Conservation (phyloP, 305 asterid genomes). For the Solanum hybrid region DNA sequence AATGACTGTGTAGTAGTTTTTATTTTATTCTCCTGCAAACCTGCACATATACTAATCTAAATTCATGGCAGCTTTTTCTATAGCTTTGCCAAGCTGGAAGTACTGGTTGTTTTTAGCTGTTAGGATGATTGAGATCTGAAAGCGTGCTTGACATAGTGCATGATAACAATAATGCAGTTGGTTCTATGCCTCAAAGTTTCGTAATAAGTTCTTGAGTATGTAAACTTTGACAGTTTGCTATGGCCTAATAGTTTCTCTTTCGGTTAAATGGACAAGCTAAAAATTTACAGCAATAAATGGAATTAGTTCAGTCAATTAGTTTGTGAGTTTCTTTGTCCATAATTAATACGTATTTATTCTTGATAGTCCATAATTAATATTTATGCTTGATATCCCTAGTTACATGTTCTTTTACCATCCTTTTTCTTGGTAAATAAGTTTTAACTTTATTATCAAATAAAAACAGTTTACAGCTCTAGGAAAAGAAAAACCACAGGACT, state of each 20-base stretch:
- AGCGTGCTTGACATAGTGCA: background rate
- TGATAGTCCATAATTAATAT: background rate
- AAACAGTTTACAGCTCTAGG: background rate
- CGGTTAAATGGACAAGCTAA: background rate
- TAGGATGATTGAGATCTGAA: background rate
- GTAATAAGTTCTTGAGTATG: background rate
- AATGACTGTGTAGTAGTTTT: background rate
- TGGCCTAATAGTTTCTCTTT: background rate
- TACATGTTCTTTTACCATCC: background rate
- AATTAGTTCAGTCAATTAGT: background rate
- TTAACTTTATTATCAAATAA: background rate
- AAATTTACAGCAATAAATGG: background rate
- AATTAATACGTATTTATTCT: background rate
- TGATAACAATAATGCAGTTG: background rate
- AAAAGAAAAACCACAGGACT: background rate
- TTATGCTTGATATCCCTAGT: background rate
- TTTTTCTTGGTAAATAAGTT: background rate
- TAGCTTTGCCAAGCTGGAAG: background rate
- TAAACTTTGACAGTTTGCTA: background rate
- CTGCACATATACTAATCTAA: background rate
- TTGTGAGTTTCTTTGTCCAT: background rate
- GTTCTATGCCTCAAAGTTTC: background rate
- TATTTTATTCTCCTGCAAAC: background rate
- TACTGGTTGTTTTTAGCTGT: background rate
- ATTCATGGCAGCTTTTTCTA: background rate